Percentiles rank a stretch among this genome's conserved stretches.
Evolutionary conservation across 306 rosid genomes (phyloP).

Genomic region (Oxytropis ochrocephala): DNA sequence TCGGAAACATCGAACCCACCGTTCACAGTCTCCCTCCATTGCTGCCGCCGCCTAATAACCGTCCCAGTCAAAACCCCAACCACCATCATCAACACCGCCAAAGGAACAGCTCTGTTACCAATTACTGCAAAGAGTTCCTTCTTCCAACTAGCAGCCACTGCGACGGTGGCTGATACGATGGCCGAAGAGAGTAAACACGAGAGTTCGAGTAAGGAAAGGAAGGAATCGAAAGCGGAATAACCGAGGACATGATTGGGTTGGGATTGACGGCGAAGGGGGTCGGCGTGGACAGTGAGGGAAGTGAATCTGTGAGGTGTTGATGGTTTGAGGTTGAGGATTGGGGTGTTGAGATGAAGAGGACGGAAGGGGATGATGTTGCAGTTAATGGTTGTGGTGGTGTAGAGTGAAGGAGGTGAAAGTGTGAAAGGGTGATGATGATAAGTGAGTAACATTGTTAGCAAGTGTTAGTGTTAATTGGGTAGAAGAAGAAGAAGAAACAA

Average conservation of each 20-base stretch:
- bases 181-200: slow-evolving; percentile 56
- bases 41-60: slow-evolving; percentile 66
- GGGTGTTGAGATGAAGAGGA: slow-evolving; percentile 19
- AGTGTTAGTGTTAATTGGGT: background rate
- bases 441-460: slow-evolving; percentile 46
- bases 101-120: slow-evolving; percentile 29
- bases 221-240: slow-evolving; percentile 39
- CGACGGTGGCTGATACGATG: slow-evolving; percentile 31
- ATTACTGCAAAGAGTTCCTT: slow-evolving; percentile 28
- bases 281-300: slow-evolving; percentile 17
- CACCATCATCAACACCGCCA: slow-evolving; percentile 39
- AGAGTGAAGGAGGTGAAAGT: slow-evolving; percentile 36
- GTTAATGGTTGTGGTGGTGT: slow-evolving; percentile 11
- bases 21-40: slow-evolving; percentile 44
- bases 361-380: slow-evolving; percentile 17
- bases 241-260: slow-evolving; percentile 12
- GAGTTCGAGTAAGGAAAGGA: slow-evolving; percentile 52
- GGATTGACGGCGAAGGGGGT: slow-evolving; percentile 20
- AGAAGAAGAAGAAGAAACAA: background rate
- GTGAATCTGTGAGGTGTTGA: background rate
- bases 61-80: slow-evolving; percentile 49
- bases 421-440: slow-evolving; percentile 22
- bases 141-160: slow-evolving; percentile 30
- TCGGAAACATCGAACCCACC: slow-evolving; percentile 47
- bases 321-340: slow-evolving; percentile 17